A percentile compares a stretch with the other conserved stretches of the same genome.
phyloP scores from a whole-genome alignment of 2,329 filamentous ascomycete species.

The Aureobasidium sp. region DNA sequence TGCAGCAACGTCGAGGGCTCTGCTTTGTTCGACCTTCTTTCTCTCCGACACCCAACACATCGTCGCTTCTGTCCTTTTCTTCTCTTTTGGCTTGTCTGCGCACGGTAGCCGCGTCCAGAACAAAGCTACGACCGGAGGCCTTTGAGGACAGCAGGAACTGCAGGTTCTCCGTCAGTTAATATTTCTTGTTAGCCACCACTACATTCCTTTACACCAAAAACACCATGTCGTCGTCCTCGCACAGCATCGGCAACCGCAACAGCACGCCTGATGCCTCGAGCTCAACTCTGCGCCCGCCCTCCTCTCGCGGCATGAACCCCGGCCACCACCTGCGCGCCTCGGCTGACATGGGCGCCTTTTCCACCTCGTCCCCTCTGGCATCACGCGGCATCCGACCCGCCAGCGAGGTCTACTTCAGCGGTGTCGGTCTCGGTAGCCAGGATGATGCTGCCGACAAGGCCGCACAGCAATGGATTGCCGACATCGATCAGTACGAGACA shows the following conservation, averaged over 20 bases:
- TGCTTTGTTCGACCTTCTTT: constrained; percentile 7
- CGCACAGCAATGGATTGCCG: constrained; percentile 96
- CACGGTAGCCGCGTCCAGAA: constrained; percentile 4
- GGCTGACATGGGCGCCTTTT: constrained; percentile 85
- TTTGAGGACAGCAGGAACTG: constrained; percentile 81
- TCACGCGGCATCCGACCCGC: constrained; percentile 81
- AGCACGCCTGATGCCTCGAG: constrained; percentile 90
- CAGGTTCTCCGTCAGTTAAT: constrained; percentile 51
- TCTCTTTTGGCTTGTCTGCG: constrained; percentile 5
- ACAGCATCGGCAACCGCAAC: constrained; percentile 68
- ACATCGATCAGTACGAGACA: constrained; percentile 98
- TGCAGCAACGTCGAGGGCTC: constrained; percentile 4
- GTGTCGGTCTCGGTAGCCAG: constrained; percentile 58
- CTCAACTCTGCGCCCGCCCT: constrained; percentile 74
- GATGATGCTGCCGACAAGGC: constrained; percentile 91
- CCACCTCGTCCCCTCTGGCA: constrained; percentile 56
- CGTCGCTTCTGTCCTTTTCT: constrained; percentile 6
- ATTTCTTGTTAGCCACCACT: constrained; percentile 15
- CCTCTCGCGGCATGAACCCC: constrained; percentile 67
- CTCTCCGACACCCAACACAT: background rate
- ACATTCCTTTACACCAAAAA: constrained; percentile 12
- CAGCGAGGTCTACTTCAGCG: constrained; percentile 86
- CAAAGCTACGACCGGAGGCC: constrained; percentile 42
- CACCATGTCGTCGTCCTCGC: constrained; percentile 35
- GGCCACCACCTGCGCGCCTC: constrained; percentile 87